Base-by-base conservation (phyloP, 2,329 filamentous ascomycete species). In the Nemania serpens region DNA sequence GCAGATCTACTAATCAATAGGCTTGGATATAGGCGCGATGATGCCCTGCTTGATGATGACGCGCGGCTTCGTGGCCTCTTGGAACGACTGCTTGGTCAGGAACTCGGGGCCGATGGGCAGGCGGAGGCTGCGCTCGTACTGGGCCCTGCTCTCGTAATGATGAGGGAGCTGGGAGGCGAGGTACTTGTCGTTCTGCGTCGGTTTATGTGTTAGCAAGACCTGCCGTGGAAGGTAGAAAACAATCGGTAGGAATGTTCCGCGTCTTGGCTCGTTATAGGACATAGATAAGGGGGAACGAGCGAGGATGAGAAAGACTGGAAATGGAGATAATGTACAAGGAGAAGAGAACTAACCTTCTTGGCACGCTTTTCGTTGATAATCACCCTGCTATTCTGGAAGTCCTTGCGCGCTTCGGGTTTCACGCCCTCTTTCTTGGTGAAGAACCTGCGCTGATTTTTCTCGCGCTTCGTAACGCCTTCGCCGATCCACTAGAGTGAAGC, bases 81-180 rank as follows among this genome's bases (percentile, higher is more conserved):
- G 93, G 83, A 95, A 95, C 13, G 90, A 92, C 79, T 92, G 88
- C 84, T 97, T 97, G n/a, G 94, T 98, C 68, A 88, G 88, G 93
- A 94, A 99, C 77, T 99, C 94, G 15, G 90, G 91, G 1, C 95
- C 95, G 62, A 98, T 86, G 1, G 95, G 95, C 67, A 97, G 78
- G 45, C 94, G 84, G 60, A 98, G 80, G 66, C 90, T 91, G 52
- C 94, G 82, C 81, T 99, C 95, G 77, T 98, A 98, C 80, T 97
- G 93, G 72, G 90, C 84, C 68, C 84, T 84, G 29, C 85, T 91
- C 81, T 97, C 94, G 76, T 93, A 98, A n/a, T 88, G 88, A 77
- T 96, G 91, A 51, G 95, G 95, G 52, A 99, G 81, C 69, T 87
- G 85, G 9, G 88, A 87, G 17, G 95, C 93, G 70, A 97, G 83